A percentile compares a stretch with the other conserved stretches of the same genome.
Evolutionary conservation across 2,329 filamentous ascomycete genomes (phyloP).

Genomic region (Botrytis tulipae): DNA sequence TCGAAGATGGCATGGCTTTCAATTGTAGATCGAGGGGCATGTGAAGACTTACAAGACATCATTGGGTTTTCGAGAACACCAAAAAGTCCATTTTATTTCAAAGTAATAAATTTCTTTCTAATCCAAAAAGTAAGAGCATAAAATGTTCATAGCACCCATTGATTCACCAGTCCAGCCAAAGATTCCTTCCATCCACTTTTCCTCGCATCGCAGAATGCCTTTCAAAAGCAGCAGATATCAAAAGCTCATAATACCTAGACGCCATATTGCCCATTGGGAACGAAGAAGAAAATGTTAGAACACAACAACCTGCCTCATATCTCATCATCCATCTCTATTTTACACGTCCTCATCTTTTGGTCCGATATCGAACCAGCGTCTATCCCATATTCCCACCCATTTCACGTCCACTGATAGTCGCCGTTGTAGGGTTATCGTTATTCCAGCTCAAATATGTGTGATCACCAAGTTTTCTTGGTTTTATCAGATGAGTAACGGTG

Average conservation of each 20-base stretch:
- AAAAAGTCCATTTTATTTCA: background rate
- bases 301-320: slow-evolving; percentile 4
- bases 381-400: slow-evolving; percentile 20
- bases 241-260: slow-evolving; percentile 15
- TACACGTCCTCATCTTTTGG: background rate
- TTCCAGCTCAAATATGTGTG: slow-evolving; percentile 99
- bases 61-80: background rate
- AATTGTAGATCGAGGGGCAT: background rate
- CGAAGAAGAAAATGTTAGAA: background rate
- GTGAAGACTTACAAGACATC: background rate
- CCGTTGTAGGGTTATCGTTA: slow-evolving; percentile 60
- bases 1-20: background rate
- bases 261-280: slow-evolving; percentile 11
- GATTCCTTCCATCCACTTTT: slow-evolving; percentile 11
- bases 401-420: slow-evolving; percentile 56
- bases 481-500: slow-evolving; percentile 85
- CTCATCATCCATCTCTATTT: slow-evolving; percentile 9
- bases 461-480: slow-evolving; percentile 94
- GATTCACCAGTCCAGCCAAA: background rate
- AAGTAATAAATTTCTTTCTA: slow-evolving; percentile 9
- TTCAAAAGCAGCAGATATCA: slow-evolving; percentile 1
- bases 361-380: background rate
- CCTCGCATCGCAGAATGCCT: background rate
- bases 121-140: background rate
- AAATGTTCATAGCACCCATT: slow-evolving; percentile 9